Evolutionary conservation across 139 green algal genomes (phyloP).

Genomic region (Micractinium sp.): DNA sequence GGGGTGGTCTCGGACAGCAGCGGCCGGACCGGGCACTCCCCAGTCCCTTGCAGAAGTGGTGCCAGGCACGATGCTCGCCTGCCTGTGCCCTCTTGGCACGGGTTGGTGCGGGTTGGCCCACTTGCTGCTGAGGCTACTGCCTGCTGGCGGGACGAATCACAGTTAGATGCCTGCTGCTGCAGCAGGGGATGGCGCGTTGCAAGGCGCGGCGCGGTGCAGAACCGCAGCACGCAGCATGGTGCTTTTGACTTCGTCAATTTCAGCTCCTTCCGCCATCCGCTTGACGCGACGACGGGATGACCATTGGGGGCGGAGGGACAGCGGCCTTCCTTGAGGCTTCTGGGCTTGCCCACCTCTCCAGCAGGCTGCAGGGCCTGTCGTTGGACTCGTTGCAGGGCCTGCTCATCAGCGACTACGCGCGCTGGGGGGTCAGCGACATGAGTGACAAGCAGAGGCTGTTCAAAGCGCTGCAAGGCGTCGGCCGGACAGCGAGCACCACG

Average conservation of each 20-base stretch:
- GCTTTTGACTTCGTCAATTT: neutral
- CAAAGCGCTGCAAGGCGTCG: constrained; percentile 48
- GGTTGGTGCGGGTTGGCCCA: too few relatives aligned
- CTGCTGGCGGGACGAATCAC: too few relatives aligned
- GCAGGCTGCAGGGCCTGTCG: neutral
- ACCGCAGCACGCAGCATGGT: neutral
- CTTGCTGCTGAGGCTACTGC: too few relatives aligned
- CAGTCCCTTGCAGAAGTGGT: neutral
- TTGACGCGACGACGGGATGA: neutral
- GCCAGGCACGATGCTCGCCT: neutral
- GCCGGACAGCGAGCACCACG: neutral
- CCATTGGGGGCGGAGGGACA: neutral
- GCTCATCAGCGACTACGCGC: constrained; percentile 61
- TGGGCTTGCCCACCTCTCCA: too few relatives aligned
- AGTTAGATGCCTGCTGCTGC: too few relatives aligned
- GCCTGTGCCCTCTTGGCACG: neutral
- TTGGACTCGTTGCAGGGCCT: neutral
- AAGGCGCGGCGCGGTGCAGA: too few relatives aligned
- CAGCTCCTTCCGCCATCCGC: neutral
- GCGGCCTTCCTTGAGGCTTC: too few relatives aligned
- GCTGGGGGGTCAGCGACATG: constrained; percentile 73
- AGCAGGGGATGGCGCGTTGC: too few relatives aligned
- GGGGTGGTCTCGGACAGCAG: neutral
- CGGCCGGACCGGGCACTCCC: neutral
- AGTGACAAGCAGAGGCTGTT: constrained; percentile 85